Evolutionary conservation across 163 green algal genomes (phyloP).

Genomic region (Chloroidium sp.): DNA sequence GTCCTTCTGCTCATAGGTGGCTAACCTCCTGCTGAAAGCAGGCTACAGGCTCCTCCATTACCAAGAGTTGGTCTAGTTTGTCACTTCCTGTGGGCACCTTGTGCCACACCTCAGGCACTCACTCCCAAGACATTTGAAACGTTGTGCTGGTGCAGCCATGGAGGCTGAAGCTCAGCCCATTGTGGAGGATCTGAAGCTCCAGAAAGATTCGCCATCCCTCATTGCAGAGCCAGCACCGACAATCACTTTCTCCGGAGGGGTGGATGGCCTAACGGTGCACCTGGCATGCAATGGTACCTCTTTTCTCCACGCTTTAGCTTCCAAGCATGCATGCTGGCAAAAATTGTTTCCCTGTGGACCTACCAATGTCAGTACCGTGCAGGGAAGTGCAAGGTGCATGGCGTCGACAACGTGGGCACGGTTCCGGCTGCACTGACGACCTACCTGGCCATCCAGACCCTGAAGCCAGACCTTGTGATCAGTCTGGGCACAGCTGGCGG

Average conservation of each 20-base stretch:
- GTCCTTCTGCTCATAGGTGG: slow-evolving; percentile 3
- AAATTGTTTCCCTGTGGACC: neutral
- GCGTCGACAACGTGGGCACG: slow-evolving; percentile 90
- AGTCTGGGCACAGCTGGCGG: slow-evolving; percentile 87
- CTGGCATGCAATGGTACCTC: slow-evolving; percentile 64
- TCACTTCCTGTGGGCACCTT: too few relatives aligned
- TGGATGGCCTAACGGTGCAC: slow-evolving; percentile 42
- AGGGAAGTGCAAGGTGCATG: slow-evolving; percentile 48
- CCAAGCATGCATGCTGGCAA: neutral
- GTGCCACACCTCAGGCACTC: neutral
- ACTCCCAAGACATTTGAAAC: neutral
- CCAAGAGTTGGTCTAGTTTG: too few relatives aligned
- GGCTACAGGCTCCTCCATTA: too few relatives aligned
- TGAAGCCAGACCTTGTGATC: slow-evolving; percentile 88
- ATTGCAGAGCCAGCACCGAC: slow-evolving; percentile 53
- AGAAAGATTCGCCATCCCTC: slow-evolving; percentile 38
- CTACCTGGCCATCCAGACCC: slow-evolving; percentile 70
- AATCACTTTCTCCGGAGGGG: slow-evolving; percentile 54
- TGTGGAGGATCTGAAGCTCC: slow-evolving; percentile 56
- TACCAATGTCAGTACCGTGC: neutral
- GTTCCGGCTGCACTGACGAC: slow-evolving; percentile 77
- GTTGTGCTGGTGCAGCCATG: slow-evolving; percentile 66
- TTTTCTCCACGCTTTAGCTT: neutral
- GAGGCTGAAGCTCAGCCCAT: slow-evolving; percentile 79
- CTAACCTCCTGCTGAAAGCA: neutral